phyloP scores from a whole-genome alignment of 352 stramenopile species.

The Phytopythium oedochilum region DNA sequence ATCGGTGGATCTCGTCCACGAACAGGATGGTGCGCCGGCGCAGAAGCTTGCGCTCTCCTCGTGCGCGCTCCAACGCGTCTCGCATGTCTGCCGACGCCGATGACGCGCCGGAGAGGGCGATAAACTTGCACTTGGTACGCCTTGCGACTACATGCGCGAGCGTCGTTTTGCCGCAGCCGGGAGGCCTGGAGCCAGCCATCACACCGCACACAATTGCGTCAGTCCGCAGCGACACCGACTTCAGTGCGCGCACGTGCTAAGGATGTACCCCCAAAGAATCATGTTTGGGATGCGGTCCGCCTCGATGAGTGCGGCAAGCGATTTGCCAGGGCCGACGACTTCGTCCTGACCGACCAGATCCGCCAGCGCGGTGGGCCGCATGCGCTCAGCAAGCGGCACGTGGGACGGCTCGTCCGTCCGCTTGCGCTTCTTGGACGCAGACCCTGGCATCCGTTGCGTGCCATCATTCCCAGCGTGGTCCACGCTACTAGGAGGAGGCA shows the following conservation, averaged over 20 bases:
- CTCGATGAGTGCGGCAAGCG: slow-evolving; percentile 54
- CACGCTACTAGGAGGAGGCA: not conserved
- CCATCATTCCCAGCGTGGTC: too few relatives aligned
- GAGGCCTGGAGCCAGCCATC: slow-evolving; percentile 26
- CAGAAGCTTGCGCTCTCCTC: slow-evolving; percentile 57
- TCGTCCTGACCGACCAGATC: slow-evolving; percentile 71
- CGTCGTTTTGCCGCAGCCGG: slow-evolving; percentile 86
- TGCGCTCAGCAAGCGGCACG: slow-evolving; percentile 67
- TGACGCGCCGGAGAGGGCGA: slow-evolving; percentile 63
- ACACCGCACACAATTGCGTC: too few relatives aligned
- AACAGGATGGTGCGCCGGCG: slow-evolving; percentile 77
- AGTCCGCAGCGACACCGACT: not conserved
- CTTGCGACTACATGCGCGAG: slow-evolving; percentile 74
- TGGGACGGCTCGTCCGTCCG: slow-evolving; percentile 16
- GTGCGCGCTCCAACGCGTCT: slow-evolving; percentile 68
- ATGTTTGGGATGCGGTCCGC: slow-evolving; percentile 76
- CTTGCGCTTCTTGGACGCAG: slow-evolving; percentile 49
- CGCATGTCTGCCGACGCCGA: slow-evolving; percentile 70
- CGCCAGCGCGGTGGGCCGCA: slow-evolving; percentile 56
- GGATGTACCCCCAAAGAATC: slow-evolving; percentile 74
- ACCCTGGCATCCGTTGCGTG: not conserved
- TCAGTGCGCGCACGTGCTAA: not conserved
- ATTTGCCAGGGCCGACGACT: slow-evolving; percentile 54
- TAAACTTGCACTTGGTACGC: slow-evolving; percentile 65
- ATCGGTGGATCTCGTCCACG: slow-evolving; percentile 87